Base-by-base conservation (phyloP, 2,329 filamentous ascomycete species). In the Scopulariopsis brevicaulis region DNA sequence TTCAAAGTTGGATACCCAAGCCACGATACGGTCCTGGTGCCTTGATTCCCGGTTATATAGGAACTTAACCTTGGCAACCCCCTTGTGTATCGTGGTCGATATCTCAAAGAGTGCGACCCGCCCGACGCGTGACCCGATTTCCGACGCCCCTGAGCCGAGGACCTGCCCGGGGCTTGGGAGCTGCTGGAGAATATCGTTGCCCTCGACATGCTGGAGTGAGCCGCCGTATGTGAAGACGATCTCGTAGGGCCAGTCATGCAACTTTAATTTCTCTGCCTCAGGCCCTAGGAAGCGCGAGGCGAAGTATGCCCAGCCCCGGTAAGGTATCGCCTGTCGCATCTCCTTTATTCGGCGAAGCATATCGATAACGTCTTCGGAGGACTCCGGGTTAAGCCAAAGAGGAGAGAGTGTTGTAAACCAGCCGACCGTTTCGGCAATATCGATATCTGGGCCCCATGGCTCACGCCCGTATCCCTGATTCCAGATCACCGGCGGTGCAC, bases 351-450 rank as follows among this genome's bases (percentile, higher is more conserved):
- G 69, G n/a, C 75, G 75, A 12, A 83, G 67, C 0, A 78, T 74
- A 14, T 77, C 70, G 46, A 82, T 66, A 18, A 83, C 66, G 59
- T 82, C 78, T 40, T 79, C 74, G 2, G 71, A 66, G 2, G 70
- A 67, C 2, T 77, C 72, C 1, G 75, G 63, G 10, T 73, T 70
- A 2, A 77, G 68, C 1, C 72, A 70, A 6, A 83, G 69, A 0
- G 81, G 81, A 54, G 75, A 80, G 14, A 84, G 68, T 0, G 79
- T 76, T 2, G 80, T 82, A 61, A 84, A 83, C 80, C 80, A 84
- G 2, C 81, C 82, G 0, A 84, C 79, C 0, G 81, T 84, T 55
- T 80, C 72, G 5, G 76, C 75, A 1, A 83, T 73, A 65, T 84
- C 78, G 15, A 78, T 69, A 0, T 67, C 65, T 8, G 43, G 15